Conservation (phyloP, 75 land plant species). For the Isoetes taiwanensis region DNA sequence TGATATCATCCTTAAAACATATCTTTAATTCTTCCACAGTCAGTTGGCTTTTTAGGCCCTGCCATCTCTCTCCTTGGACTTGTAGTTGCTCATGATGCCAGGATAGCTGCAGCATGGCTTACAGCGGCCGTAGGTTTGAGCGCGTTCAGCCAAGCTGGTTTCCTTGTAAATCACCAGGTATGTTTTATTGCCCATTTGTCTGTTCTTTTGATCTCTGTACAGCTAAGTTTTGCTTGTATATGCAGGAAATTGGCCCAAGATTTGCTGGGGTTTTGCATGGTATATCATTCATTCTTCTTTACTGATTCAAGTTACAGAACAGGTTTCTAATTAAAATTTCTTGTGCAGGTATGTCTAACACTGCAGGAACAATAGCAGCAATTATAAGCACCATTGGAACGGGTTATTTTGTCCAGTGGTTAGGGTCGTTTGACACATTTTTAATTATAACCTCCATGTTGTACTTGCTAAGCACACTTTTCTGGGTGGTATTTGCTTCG, state of each 20-base stretch:
- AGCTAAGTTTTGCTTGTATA: not conserved
- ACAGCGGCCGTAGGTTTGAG: constrained; percentile 74
- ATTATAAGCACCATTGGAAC: constrained; percentile 81
- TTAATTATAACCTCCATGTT: constrained; percentile 55
- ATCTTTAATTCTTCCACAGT: constrained; percentile 32
- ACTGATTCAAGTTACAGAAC: not conserved
- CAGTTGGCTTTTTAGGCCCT: constrained; percentile 91
- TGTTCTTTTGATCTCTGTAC: not conserved
- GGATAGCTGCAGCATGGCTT: constrained; percentile 68
- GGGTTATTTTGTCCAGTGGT: constrained; percentile 65
- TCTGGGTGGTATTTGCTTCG: constrained; percentile 63
- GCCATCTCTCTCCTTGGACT: constrained; percentile 73
- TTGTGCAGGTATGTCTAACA: constrained; percentile 77
- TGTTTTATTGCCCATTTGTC: not conserved
- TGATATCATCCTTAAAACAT: not conserved
- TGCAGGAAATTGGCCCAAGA: constrained; percentile 89
- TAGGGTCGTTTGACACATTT: constrained; percentile 84
- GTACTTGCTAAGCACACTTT: constrained; percentile 63
- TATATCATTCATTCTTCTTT: constrained; percentile 14
- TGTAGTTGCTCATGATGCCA: constrained; percentile 43
- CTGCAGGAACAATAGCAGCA: constrained; percentile 86
- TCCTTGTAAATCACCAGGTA: constrained; percentile 94
- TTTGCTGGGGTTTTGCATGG: constrained; percentile 95
- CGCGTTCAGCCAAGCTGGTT: constrained; percentile 92
- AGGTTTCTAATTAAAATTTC: not conserved